A percentile compares a stretch with the other conserved stretches of the same genome.
Evolutionary conservation across 2,329 filamentous ascomycete species (phyloP).

Genomic region (Diaporthe aspalathi): DNA sequence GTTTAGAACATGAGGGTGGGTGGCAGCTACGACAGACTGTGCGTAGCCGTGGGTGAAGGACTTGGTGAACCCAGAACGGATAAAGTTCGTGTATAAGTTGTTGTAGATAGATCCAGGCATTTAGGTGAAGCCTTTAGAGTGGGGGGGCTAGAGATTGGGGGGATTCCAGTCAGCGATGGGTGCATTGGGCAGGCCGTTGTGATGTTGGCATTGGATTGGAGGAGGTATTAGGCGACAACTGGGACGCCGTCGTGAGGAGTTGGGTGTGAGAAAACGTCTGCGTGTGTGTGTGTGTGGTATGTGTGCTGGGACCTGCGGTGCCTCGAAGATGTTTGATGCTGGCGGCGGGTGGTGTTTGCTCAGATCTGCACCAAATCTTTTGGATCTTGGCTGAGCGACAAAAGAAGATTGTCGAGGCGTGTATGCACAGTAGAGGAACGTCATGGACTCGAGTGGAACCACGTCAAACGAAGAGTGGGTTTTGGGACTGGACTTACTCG

Average conservation of each 20-base stretch:
- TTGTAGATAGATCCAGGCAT: conserved; percentile 80
- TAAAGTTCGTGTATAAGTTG: conserved; percentile 80
- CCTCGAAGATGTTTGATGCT: neutral
- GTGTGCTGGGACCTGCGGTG: neutral
- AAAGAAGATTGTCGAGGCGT: conserved; percentile 22
- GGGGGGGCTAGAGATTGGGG: conserved; percentile 49
- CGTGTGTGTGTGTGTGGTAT: too few relatives aligned
- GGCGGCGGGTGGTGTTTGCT: neutral
- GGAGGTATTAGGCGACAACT: neutral
- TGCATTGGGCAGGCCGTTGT: neutral
- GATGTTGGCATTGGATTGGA: neutral
- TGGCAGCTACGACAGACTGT: conserved; percentile 95
- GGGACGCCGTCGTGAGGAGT: neutral
- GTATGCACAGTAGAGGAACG: conserved; percentile 9
- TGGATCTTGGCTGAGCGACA: neutral
- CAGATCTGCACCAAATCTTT: neutral
- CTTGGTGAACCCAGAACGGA: conserved; percentile 97
- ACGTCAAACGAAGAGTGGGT: conserved; percentile 40
- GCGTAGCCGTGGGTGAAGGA: conserved; percentile 98
- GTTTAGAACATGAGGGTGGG: conserved; percentile 82
- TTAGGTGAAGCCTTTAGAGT: conserved; percentile 80
- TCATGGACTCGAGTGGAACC: conserved; percentile 37
- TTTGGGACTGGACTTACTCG: conserved; percentile 63
- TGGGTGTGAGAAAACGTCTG: neutral
- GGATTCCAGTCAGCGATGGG: conserved; percentile 31